Evolutionary conservation across 176 grass and related monocot genomes (phyloP), one percentile per base, ranked within the genome.

Genomic region (Poa annua): DNA sequence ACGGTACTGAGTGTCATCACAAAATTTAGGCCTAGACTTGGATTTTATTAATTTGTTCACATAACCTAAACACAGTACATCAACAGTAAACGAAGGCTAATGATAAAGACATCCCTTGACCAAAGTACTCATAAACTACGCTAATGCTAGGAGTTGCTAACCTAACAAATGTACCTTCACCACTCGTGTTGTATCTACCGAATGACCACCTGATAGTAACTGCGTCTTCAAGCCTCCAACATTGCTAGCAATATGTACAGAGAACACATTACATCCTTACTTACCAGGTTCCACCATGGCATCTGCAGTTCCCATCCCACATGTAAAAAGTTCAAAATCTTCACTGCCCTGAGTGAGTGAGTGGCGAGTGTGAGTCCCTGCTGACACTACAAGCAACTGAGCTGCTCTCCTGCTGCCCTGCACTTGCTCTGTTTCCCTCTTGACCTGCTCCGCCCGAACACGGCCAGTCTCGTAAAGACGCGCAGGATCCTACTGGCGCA

Each of bases 391-490:
- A 76, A 76, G 84, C 80, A 63, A 39, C 48, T 75, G 36, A 82
- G 41, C 78, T 81, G 76, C 71, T 81, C 71, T 41, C 78, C 14
- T 26, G 61, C 57, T 59, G 80, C 76, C 71, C 76, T 81, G 84
- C 83, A 66, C 81, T 82, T 89, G 83, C 36, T 86, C 79, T 89
- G 83, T 65, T 89, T 94, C 36, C 80, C 83, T 39, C 83, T 82
- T 1, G 84, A 85, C 78, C 87, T 84, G 63, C 88, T 77, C 69
- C 82, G 91, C 75, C 90, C 86, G 82, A 98, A 91, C 90, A 98
- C 76, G 56, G 88, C 84, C 52, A 98, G 63, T 77, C 92, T 95
- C 39, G 90, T 92, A 71, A 95, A 93, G 39, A 98, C 52, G 79
- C 94, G 92, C 75, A 93, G 66, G 71, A 98, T 85, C 77, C 88